A percentile compares a stretch with the other conserved stretches of the same genome.
Evolutionary conservation across 2,329 filamentous ascomycete species (phyloP).

Genomic region (Xylariaceae sp.): DNA sequence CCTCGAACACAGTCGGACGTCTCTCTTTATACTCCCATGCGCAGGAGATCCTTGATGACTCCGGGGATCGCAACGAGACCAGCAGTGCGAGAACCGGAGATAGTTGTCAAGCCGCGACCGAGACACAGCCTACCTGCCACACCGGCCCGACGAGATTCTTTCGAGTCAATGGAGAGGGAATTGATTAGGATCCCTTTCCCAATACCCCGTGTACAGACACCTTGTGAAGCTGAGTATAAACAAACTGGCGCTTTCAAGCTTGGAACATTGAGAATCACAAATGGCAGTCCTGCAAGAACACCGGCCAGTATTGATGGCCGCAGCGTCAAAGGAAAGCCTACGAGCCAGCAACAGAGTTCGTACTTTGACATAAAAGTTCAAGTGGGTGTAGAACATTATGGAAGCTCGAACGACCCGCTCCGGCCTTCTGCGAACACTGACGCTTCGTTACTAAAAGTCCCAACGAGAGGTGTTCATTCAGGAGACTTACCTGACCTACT

Average conservation of each 20-base stretch:
- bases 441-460: not conserved
- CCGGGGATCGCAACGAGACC: conserved; percentile 31
- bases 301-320: conserved; percentile 21
- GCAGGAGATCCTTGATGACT: conserved; percentile 29
- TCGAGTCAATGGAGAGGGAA: conserved; percentile 14
- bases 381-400: not conserved
- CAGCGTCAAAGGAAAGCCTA: not conserved
- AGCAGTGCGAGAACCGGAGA: conserved; percentile 10
- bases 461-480: conserved; percentile 1
- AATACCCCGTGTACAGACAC: conserved; percentile 41
- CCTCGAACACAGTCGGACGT: conserved; percentile 43
- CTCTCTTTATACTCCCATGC: conserved; percentile 31
- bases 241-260: conserved; percentile 61
- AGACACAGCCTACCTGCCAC: conserved; percentile 23
- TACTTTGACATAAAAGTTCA: conserved; percentile 15
- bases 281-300: conserved; percentile 53
- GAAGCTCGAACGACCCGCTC: not conserved
- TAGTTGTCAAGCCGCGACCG: conserved; percentile 12
- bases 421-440: not conserved
- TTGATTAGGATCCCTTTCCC: conserved; percentile 19
- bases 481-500: conserved; percentile 13
- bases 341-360: not conserved
- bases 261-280: conserved; percentile 59
- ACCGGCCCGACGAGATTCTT: conserved; percentile 20
- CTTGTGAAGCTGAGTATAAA: conserved; percentile 54